Base-by-base conservation (phyloP, 805 yeast genomes). In the Pichia eremophila region DNA sequence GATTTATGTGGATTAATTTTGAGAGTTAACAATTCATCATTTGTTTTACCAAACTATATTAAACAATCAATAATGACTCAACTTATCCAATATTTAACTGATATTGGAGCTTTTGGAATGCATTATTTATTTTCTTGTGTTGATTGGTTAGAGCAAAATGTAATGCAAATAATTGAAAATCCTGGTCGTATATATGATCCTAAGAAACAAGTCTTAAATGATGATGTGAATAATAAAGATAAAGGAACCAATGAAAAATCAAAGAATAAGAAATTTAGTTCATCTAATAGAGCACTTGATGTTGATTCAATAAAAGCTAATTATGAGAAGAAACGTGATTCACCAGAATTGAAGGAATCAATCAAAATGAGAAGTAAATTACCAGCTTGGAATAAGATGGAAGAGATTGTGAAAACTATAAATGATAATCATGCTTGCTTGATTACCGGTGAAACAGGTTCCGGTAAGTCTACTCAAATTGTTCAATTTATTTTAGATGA, bases 381-480 rank as follows among this genome's bases (percentile, higher is more conserved):
- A 32, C 98, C 99, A 0, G 98, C 98, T 0, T 91, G 95, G 95
- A 62, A 68, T 14, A 84, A 81, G 59, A 73, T 70, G 46, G 64
- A 73, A 0, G 71, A 75, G 7, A 70, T 91, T 38, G 72, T 85
- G 2, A 56, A 74, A 0, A 66, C 79, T 5, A 78, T 91, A 5
- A 69, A 72, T 29, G 51, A 69, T 0, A 76, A 85, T 58, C 78
- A 78, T 52, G 84, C 88, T 5, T 79, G 85, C 9, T 66, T 91
- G 34, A 75, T 91, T 36, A 91, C 98, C 2, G 99, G 98, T 62
- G 99, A 93, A 62, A 91, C 98, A 0, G 98, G 98, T 56, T 90
- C 97, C 1, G 98, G 98, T 55, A 91, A 91, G 60, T 87, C 96
- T 1, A 91, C 99, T 0, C 99, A 91, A 61, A 79, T 87, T 6